Conservation (phyloP, 2,329 filamentous ascomycete species). For the Arthroderma sp. region DNA sequence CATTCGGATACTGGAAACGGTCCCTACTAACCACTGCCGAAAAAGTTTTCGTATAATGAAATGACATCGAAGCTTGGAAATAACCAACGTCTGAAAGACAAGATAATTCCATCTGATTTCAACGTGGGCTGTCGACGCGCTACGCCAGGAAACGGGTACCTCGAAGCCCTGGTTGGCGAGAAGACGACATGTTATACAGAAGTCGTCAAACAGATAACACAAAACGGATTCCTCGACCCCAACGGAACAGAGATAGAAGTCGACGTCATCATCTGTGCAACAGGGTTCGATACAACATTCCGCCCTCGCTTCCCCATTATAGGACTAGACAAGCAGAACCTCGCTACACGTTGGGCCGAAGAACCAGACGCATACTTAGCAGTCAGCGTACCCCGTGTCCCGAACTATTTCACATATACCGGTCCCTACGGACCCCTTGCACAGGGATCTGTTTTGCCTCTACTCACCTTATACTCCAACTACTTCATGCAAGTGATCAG, state of each 20-base stretch:
- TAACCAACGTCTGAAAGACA: conserved; percentile 11
- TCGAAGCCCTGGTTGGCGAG: conserved; percentile 17
- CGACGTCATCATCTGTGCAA: conserved; percentile 56
- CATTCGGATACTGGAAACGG: background rate
- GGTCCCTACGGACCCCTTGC: conserved; percentile 14
- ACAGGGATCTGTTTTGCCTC: conserved; percentile 13
- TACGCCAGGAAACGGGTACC: conserved; percentile 31
- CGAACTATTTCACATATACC: conserved; percentile 16
- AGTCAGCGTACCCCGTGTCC: conserved; percentile 10
- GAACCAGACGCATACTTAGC: conserved; percentile 12
- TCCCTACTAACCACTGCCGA: background rate
- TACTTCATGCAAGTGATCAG: conserved; percentile 14
- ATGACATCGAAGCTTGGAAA: conserved; percentile 13
- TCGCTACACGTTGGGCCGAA: conserved; percentile 12
- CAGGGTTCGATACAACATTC: conserved; percentile 48
- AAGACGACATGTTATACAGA: conserved; percentile 17
- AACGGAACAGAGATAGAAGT: conserved; percentile 48
- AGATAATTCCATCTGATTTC: conserved; percentile 20
- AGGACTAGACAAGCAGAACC: conserved; percentile 10
- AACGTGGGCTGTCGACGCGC: conserved; percentile 28
- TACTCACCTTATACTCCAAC: conserved; percentile 10
- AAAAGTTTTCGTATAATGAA: conserved; percentile 12
- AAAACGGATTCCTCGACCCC: conserved; percentile 18
- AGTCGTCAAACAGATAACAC: conserved; percentile 13
- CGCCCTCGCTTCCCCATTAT: conserved; percentile 17